Base-by-base conservation (phyloP, 2,329 filamentous ascomycete genomes). In the Cladosporium velox region DNA sequence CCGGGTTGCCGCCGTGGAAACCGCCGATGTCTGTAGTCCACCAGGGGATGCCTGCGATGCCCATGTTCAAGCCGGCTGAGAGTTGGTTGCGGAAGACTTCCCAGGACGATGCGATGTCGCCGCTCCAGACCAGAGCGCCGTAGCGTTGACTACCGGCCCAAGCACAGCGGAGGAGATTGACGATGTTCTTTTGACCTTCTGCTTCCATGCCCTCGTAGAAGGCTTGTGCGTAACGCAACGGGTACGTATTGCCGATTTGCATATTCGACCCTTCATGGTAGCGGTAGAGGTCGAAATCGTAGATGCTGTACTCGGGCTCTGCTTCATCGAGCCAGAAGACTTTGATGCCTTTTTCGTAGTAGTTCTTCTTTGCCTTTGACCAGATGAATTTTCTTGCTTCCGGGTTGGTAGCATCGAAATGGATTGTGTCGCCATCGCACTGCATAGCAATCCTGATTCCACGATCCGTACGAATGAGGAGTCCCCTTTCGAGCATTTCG, bases 1-100 rank as follows among this genome's bases (percentile, higher is more conserved):
- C 74, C 0, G 87, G 86, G 67, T 88, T 81, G 0, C 88, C 88
- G 5, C 88, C 88, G 71, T 90, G 88, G 72, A 91, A 90, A 0
- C 88, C 88, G 1, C 88, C 88, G 62, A 90, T 90, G 70, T 90
- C 88, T 0, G 88, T 90, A 0, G 88, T 90, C 86, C 87, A 90
- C 87, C 87, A 90, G 0, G 87, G 83, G 11, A 90, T 81, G 0
- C 88, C 88, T 0, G 86, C 81, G 4, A 90, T 77, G 0, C 87
- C 88, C 85, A 89, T 89, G 72, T 88, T 88, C 24, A 90, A 77
- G 0, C 88, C 88, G 0, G 88, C 88, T 0, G 86, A 81, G 2
- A 90, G 77, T 73, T 90, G 87, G 66, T 85, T 83, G 3, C 85
- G 81, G 58, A 90, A 80, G 30, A 82, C 86, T 2, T 74, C 75